A percentile compares a stretch with the other conserved stretches of the same genome.
phyloP scores from a whole-genome alignment of 352 stramenopile species.

The Blastocystis sp. region DNA sequence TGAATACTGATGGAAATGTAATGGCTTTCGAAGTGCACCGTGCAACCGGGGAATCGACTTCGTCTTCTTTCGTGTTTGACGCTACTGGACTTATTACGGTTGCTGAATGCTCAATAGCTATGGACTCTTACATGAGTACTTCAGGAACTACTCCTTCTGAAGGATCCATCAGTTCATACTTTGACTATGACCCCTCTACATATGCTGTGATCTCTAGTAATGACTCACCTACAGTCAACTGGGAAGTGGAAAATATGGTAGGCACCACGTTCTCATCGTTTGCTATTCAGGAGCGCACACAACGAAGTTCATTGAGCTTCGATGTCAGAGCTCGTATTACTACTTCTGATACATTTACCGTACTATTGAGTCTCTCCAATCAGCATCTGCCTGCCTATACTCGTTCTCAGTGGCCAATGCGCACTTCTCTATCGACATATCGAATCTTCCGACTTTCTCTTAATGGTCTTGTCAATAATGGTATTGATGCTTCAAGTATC shows the following conservation, averaged over 20 bases:
- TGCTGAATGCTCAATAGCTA: background rate
- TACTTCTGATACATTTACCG: background rate
- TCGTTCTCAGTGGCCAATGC: background rate
- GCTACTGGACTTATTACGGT: slow-evolving; percentile 2
- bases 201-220: background rate
- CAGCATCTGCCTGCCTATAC: background rate
- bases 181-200: background rate
- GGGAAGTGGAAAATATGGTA: slow-evolving; percentile 51
- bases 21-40: slow-evolving; percentile 28
- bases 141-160: background rate
- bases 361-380: background rate
- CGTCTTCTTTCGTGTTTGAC: background rate
- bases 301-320: background rate
- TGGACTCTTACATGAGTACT: background rate
- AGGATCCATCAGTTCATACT: background rate
- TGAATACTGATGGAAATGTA: background rate
- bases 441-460: background rate
- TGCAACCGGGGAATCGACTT: background rate
- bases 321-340: background rate
- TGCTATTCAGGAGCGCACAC: background rate
- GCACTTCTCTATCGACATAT: background rate
- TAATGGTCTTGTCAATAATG: background rate
- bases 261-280: background rate
- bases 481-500: background rate
- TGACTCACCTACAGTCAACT: background rate